These are phyloP conservation scores for Abortiporus biennis DNA, from an alignment of 1,284 basidiomycete genomes.

Conservation along the genomic window DNA sequence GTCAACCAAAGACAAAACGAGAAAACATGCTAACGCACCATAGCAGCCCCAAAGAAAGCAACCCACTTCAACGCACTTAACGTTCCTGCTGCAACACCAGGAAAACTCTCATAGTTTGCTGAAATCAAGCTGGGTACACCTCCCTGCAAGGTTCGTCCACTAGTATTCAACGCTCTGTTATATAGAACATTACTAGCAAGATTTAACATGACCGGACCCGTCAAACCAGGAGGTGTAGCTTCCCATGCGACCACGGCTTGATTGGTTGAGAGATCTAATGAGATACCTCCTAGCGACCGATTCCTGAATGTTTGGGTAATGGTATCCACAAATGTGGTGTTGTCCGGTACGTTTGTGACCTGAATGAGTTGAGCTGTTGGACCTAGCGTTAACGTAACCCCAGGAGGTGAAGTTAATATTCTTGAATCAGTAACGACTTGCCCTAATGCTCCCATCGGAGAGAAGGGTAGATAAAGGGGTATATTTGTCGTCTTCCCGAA, in stretches of 20 bases:
- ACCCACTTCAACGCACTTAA: slow-evolving; percentile 60
- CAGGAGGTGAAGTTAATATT: slow-evolving; percentile 40
- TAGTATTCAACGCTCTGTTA: slow-evolving; percentile 48
- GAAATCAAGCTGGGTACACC: slow-evolving; percentile 41
- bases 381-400: slow-evolving; percentile 37
- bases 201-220: slow-evolving; percentile 58
- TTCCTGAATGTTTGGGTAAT: slow-evolving; percentile 43
- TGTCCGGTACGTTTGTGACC: slow-evolving; percentile 37
- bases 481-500: slow-evolving; percentile 27
- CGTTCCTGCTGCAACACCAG: slow-evolving; percentile 45
- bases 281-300: slow-evolving; percentile 55
- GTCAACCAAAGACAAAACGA: neutral
- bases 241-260: slow-evolving; percentile 59
- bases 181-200: slow-evolving; percentile 62
- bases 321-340: slow-evolving; percentile 47
- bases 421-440: slow-evolving; percentile 17
- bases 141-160: slow-evolving; percentile 24
- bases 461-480: slow-evolving; percentile 44
- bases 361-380: slow-evolving; percentile 24
- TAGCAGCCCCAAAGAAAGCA: slow-evolving; percentile 60
- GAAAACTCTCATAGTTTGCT: slow-evolving; percentile 50
- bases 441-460: slow-evolving; percentile 26
- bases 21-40: slow-evolving; percentile 56
- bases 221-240: slow-evolving; percentile 44
- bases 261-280: slow-evolving; percentile 41